phyloP scores from a whole-genome alignment of 2,329 filamentous ascomycete genomes.

The Whalleya microplaca region DNA sequence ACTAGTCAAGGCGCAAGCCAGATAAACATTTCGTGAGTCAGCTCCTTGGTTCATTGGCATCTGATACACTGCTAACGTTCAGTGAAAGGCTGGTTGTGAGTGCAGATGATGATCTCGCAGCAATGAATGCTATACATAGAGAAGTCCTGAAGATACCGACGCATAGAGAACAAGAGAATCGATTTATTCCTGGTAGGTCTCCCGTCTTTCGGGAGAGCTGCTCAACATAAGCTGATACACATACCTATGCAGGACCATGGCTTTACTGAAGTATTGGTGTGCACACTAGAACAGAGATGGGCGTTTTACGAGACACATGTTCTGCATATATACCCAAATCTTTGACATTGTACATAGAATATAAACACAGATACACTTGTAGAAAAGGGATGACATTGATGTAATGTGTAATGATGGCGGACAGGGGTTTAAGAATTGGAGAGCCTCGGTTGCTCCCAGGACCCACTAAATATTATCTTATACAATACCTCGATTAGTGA shows the following conservation, averaged over 20 bases:
- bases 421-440: no score
- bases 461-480: neutral
- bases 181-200: slow-evolving; percentile 33
- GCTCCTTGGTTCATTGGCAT: neutral
- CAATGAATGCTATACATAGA: slow-evolving; percentile 36
- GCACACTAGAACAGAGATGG: slow-evolving; percentile 2
- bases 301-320: no score
- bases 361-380: neutral
- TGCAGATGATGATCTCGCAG: slow-evolving; percentile 32
- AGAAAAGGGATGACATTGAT: no score
- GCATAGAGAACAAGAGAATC: slow-evolving; percentile 31
- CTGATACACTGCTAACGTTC: neutral
- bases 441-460: neutral
- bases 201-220: slow-evolving; percentile 2
- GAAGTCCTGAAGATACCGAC: slow-evolving; percentile 37
- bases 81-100: slow-evolving; percentile 30
- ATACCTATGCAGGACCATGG: slow-evolving; percentile 31
- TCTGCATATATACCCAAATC: slow-evolving; percentile 16
- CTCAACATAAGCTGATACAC: slow-evolving; percentile 4
- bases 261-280: slow-evolving; percentile 26
- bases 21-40: slow-evolving; percentile 35
- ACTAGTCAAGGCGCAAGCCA: slow-evolving; percentile 38
- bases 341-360: no score
- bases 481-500: no score
- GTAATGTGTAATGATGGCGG: no score